phyloP scores from a whole-genome alignment of 768 basidiomycete genomes.

The Kwoniella pini region DNA sequence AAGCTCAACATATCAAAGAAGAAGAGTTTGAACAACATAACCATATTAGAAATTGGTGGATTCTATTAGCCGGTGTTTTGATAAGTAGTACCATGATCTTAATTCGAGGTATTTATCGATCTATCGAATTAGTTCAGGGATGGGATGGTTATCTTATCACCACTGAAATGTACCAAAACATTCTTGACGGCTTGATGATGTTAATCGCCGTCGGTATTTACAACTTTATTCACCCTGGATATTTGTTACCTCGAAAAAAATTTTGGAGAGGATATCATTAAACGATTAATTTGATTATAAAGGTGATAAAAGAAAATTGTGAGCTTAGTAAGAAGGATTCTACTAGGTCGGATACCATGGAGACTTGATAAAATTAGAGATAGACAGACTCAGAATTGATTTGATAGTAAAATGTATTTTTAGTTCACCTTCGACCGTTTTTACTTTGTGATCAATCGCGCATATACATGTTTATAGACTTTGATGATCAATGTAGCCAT shows the following conservation, averaged over 20 bases:
- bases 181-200: slow-evolving; percentile 44
- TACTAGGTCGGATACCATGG: too few relatives aligned
- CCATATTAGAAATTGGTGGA: slow-evolving; percentile 32
- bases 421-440: neutral
- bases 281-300: too few relatives aligned
- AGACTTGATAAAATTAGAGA: neutral
- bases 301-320: too few relatives aligned
- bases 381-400: neutral
- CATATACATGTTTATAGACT: too few relatives aligned
- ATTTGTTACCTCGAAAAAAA: slow-evolving; percentile 26
- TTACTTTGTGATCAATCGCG: too few relatives aligned
- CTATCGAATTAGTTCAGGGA: slow-evolving; percentile 35
- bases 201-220: slow-evolving; percentile 41
- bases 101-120: slow-evolving; percentile 37
- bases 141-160: slow-evolving; percentile 24
- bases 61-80: slow-evolving; percentile 27
- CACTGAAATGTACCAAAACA: slow-evolving; percentile 30
- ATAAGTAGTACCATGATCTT: slow-evolving; percentile 35
- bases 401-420: neutral
- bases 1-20: slow-evolving; percentile 6
- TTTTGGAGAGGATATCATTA: slow-evolving; percentile 39
- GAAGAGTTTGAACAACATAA: slow-evolving; percentile 3
- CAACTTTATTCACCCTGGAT: slow-evolving; percentile 43
- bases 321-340: too few relatives aligned
- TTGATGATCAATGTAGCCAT: too few relatives aligned